Evolutionary conservation across 305 asterid genomes (phyloP).

Genomic region (Caryopteris hybrid): DNA sequence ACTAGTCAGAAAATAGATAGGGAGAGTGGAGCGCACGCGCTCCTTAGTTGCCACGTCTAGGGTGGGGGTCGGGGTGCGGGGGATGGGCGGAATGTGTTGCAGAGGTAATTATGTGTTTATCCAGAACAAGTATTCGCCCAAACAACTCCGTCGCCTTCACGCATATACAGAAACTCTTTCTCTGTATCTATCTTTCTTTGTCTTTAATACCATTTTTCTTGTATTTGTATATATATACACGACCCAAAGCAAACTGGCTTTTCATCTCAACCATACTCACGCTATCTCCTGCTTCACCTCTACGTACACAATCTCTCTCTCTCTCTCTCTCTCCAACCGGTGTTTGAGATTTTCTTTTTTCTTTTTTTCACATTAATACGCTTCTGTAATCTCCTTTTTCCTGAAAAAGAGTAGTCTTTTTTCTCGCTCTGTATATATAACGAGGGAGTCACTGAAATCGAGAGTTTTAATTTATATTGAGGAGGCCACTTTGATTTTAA

Average conservation of each 20-base stretch:
- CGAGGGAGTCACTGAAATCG: too few relatives aligned
- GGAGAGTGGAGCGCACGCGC: slow-evolving; percentile 14
- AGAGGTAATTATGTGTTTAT: slow-evolving; percentile 10
- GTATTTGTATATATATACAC: not conserved
- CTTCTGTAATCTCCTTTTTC: not conserved
- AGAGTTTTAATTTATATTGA: not conserved
- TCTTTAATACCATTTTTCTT: not conserved
- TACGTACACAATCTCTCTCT: slow-evolving; percentile 7
- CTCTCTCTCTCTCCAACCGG: not conserved
- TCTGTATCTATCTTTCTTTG: not conserved
- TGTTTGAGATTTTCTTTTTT: not conserved
- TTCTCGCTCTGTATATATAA: too few relatives aligned
- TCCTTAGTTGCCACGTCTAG: slow-evolving; percentile 4
- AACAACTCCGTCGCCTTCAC: slow-evolving; percentile 15
- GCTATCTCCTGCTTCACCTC: slow-evolving; percentile 12
- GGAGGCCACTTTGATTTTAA: not conserved
- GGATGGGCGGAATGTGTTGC: not conserved
- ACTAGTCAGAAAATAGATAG: not conserved
- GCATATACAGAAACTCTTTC: slow-evolving; percentile 11
- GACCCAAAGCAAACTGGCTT: not conserved
- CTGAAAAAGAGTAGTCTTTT: too few relatives aligned
- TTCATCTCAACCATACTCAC: slow-evolving; percentile 7
- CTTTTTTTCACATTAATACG: not conserved
- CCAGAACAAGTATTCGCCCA: slow-evolving; percentile 10
- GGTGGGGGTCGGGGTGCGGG: not conserved